These are phyloP conservation scores for Fragaria nilgerrensis DNA, from an alignment of 306 rosid genomes.

Conservation along the genomic window DNA sequence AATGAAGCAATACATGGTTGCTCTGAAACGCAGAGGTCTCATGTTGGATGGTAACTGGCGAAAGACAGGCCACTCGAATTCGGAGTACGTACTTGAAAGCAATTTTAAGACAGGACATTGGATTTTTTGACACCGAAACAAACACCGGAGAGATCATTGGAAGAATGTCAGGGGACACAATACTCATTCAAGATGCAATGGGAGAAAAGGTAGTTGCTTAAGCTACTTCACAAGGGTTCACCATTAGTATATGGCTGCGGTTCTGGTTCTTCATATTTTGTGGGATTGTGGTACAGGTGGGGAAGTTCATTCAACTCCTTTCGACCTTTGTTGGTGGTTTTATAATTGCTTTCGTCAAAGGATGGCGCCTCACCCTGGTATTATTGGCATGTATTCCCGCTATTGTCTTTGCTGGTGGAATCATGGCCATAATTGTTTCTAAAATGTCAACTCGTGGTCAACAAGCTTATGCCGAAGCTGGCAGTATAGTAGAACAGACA, in stretches of 20 bases:
- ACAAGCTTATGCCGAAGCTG: slow-evolving; percentile 85
- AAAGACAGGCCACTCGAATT: slow-evolving; percentile 78
- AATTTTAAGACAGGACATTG: slow-evolving; percentile 77
- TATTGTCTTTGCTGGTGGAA: slow-evolving; percentile 49
- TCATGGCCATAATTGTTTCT: slow-evolving; percentile 34
- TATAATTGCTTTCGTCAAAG: slow-evolving; percentile 55
- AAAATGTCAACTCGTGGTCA: slow-evolving; percentile 80
- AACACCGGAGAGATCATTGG: slow-evolving; percentile 79
- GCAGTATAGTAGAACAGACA: slow-evolving; percentile 79
- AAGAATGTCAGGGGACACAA: slow-evolving; percentile 93
- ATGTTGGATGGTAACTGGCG: slow-evolving; percentile 91
- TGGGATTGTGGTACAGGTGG: slow-evolving; percentile 55
- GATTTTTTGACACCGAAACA: slow-evolving; percentile 79
- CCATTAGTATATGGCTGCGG: background rate
- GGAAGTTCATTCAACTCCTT: slow-evolving; percentile 68
- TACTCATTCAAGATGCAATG: slow-evolving; percentile 92
- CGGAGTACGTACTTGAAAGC: slow-evolving; percentile 74
- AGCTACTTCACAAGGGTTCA: background rate
- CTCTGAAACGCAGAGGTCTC: slow-evolving; percentile 59
- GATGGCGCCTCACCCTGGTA: slow-evolving; percentile 70
- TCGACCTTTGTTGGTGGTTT: slow-evolving; percentile 76
- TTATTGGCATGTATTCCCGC: slow-evolving; percentile 61
- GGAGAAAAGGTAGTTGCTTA: slow-evolving; percentile 62
- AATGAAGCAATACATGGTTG: background rate
- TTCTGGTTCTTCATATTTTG: background rate